These are phyloP conservation scores for Glomus cerebriforme DNA, from an alignment of 192 early-diverging fungal genomes.

Conservation along the genomic window DNA sequence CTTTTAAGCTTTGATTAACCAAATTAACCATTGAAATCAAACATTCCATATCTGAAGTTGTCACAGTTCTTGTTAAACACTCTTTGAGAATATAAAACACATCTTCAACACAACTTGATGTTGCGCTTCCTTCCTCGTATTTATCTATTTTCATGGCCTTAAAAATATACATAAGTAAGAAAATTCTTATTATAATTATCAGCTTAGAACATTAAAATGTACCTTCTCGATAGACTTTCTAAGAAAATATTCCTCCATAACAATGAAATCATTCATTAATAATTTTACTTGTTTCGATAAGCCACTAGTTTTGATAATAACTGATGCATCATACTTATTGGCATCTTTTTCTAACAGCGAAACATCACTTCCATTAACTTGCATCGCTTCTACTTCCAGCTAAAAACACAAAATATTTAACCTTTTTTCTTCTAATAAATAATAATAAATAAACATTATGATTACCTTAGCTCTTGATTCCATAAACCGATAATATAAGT, in stretches of 20 bases:
- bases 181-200: neutral
- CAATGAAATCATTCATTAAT: conserved; percentile 68
- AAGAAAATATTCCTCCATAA: conserved; percentile 77
- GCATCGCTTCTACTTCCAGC: conserved; percentile 41
- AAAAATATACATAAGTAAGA: neutral
- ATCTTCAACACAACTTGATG: conserved; percentile 84
- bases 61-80: conserved; percentile 67
- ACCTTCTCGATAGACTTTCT: conserved; percentile 75
- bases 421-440: neutral
- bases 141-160: conserved; percentile 72
- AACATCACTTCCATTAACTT: conserved; percentile 30
- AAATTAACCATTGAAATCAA: conserved; percentile 71
- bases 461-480: conserved; percentile 71
- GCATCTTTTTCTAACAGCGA: conserved; percentile 43
- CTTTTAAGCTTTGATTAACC: conserved; percentile 66
- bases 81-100: conserved; percentile 90
- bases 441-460: neutral
- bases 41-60: conserved; percentile 70
- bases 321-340: conserved; percentile 54
- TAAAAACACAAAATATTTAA: conserved; percentile 13
- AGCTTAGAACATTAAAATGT: neutral
- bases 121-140: conserved; percentile 48
- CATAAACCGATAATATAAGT: conserved; percentile 82
- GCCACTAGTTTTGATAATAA: conserved; percentile 57
- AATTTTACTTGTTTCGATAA: conserved; percentile 60